Evolutionary conservation across 148 eudicot genomes (phyloP), one percentile per base, ranked within the genome.

Genomic region (Beta vulgaris): DNA sequence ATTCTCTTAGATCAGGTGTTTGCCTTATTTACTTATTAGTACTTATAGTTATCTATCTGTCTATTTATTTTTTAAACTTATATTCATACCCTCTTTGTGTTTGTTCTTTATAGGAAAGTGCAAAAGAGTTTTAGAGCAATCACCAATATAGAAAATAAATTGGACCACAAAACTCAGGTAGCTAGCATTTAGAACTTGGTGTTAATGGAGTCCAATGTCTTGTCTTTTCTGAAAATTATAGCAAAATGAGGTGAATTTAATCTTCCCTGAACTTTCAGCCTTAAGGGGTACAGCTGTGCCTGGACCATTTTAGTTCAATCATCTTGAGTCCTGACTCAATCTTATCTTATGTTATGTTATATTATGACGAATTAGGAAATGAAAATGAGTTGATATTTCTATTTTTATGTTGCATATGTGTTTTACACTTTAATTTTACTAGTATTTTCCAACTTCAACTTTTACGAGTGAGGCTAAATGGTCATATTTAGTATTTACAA

Each of bases 51-150:
- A n/a, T n/a, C n/a, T n/a, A n/a, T n/a, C n/a, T n/a, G n/a, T n/a
- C n/a, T n/a, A n/a, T n/a, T n/a, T n/a, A n/a, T n/a, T n/a, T n/a
- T n/a, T n/a, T n/a, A 43, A 43, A 10, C 2, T 3, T 9, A 14
- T 16, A 39, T 39, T 3, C 4, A 39, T 4, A 39, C 43, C 6
- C 31, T 19, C 12, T 70, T 32, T 34, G 53, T 72, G 53, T 40
- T 37, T 72, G 28, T 57, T 71, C 51, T 39, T 72, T 58, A 72
- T 72, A 3, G 75, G 36, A 35, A 58, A 57, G 5, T 62, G 51
- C 75, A 26, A 72, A 72, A 72, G 37, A 37, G 51, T 6, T n/a
- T n/a, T n/a, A n/a, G n/a, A 35, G 28, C 1, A 71, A 42, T 49
- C 49, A 72, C 42, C 12, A 72, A 72, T 21, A 53, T 2, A 29